Percentiles rank a stretch among this genome's conserved stretches.
Conservation (phyloP, 257 asterid genomes). For the Paulownia fortunei region DNA sequence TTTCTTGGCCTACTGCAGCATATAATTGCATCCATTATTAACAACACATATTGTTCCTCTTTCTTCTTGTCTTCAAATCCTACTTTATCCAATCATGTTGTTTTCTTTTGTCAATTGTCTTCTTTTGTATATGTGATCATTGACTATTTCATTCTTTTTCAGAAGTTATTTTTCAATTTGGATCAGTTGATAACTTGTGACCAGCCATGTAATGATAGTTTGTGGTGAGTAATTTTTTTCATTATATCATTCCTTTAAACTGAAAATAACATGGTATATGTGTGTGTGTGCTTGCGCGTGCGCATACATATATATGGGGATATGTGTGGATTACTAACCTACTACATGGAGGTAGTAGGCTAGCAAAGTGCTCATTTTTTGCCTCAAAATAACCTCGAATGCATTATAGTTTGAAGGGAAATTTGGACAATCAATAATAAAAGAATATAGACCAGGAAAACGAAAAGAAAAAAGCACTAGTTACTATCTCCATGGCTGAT, state of each 20-base stretch:
- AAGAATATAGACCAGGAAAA: constrained; percentile 18
- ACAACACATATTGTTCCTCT: not conserved
- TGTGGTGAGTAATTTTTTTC: constrained; percentile 71
- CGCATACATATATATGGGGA: not conserved
- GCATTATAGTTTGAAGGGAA: constrained; percentile 4
- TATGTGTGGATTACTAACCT: constrained; percentile 15
- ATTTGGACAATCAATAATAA: not conserved
- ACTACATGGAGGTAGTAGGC: constrained; percentile 10
- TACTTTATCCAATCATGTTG: constrained; percentile 14
- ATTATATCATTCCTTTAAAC: constrained; percentile 20
- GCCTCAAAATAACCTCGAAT: not conserved
- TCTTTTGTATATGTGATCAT: constrained; percentile 29
- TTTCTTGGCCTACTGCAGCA: constrained; percentile 32
- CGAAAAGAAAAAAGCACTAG: not conserved
- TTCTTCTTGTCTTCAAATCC: constrained; percentile 21
- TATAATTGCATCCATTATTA: constrained; percentile 6
- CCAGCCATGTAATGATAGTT: constrained; percentile 65
- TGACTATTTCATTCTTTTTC: constrained; percentile 42
- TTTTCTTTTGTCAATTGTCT: constrained; percentile 22
- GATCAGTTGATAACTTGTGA: constrained; percentile 79
- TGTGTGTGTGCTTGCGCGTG: not conserved
- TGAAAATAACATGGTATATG: not conserved
- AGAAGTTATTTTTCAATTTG: constrained; percentile 80
- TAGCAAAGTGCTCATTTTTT: constrained; percentile 1
- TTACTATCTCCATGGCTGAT: not conserved